Evolutionary conservation across 2,329 filamentous ascomycete species (phyloP).

Genomic region (Colletotrichum sp.): DNA sequence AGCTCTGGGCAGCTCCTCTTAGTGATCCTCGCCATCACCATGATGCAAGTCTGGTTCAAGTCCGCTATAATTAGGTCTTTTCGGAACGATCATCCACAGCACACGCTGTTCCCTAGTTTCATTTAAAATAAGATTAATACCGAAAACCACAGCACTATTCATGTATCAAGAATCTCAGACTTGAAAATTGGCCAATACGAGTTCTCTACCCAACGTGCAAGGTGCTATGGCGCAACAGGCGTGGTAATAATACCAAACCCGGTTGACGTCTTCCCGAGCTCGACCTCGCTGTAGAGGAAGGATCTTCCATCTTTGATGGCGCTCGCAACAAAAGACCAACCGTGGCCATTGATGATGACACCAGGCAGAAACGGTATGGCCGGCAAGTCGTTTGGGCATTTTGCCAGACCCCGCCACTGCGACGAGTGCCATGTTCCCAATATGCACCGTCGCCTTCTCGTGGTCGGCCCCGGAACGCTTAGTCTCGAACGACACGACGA

Average conservation of each 20-base stretch:
- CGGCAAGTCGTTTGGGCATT: neutral
- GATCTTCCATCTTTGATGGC: neutral
- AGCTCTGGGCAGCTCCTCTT: neutral
- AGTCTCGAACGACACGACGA: neutral
- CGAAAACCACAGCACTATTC: neutral
- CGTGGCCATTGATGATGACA: neutral
- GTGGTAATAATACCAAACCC: neutral
- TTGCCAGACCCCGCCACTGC: neutral
- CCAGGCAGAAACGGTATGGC: neutral
- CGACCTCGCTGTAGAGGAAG: neutral
- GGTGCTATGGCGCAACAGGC: neutral
- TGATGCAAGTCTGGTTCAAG: neutral
- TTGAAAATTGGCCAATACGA: neutral
- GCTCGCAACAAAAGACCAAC: neutral
- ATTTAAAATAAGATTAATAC: neutral
- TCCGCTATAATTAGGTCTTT: too few species aligned
- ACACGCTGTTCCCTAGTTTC: neutral
- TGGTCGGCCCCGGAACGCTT: neutral
- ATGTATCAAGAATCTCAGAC: neutral
- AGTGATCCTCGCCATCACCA: neutral
- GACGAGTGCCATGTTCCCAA: neutral
- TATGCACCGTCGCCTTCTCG: neutral
- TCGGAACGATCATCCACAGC: too few species aligned
- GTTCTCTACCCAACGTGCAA: neutral
- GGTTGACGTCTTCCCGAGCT: neutral